Conservation (phyloP, 306 rosid genomes). For the Lupinus albus region DNA sequence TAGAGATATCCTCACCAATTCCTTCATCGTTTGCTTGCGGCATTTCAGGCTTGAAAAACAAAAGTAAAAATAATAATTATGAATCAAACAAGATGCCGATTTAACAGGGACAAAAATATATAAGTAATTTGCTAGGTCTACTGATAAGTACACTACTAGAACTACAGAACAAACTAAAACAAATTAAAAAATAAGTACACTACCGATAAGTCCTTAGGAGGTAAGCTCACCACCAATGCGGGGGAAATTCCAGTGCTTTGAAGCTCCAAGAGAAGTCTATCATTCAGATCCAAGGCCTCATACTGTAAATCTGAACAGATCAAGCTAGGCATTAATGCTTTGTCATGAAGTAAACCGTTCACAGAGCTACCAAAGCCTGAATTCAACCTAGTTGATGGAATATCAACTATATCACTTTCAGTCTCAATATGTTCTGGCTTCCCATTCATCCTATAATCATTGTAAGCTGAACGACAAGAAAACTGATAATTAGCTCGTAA, state of each 20-base stretch:
- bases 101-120: background rate
- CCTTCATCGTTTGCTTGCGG: slow-evolving; percentile 61
- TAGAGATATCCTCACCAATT: slow-evolving; percentile 59
- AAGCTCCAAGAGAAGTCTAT: slow-evolving; percentile 82
- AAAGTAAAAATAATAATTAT: slow-evolving; percentile 41
- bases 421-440: slow-evolving; percentile 55
- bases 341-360: slow-evolving; percentile 51
- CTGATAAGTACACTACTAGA: background rate
- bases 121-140: slow-evolving; percentile 15
- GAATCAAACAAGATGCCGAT: slow-evolving; percentile 18
- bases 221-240: slow-evolving; percentile 65
- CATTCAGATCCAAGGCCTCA: slow-evolving; percentile 65
- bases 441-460: slow-evolving; percentile 55
- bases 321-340: slow-evolving; percentile 45
- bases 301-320: slow-evolving; percentile 68
- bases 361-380: slow-evolving; percentile 46
- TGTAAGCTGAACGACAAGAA: slow-evolving; percentile 60
- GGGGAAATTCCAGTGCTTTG: slow-evolving; percentile 79
- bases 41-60: slow-evolving; percentile 62
- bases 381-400: slow-evolving; percentile 47
- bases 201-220: slow-evolving; percentile 1
- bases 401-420: slow-evolving; percentile 46
- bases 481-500: slow-evolving; percentile 53
- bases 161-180: no score
- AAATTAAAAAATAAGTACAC: no score